Base-by-base conservation (phyloP, 768 basidiomycete genomes). In the Gloeophyllum trabeum region DNA sequence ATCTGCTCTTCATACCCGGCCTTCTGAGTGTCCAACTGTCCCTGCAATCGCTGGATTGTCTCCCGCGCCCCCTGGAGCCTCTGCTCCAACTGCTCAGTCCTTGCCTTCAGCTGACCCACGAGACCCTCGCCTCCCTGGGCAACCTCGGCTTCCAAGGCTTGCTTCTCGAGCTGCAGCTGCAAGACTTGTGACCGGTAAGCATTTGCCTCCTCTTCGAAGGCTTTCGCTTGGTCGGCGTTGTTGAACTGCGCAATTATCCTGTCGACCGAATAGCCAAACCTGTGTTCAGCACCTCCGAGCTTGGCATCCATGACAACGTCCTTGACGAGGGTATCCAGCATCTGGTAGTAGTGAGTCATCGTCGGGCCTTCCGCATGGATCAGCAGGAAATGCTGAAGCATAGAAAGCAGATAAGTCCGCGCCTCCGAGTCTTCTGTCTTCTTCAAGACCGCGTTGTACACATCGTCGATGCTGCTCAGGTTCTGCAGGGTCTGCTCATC, bases 281-380 rank as follows among this genome's bases (percentile, higher is more conserved):
- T 75, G 41, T 80, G 75, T 49, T 93, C 86, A 10, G 87, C 86
- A 13, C 87, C 86, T 10, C 73, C 76, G 39, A 87, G 69, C 55
- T 92, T 91, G 60, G 89, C 86, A 60, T 93, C 91, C 62, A 94
- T 75, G 4, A 98, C 91, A 45, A 98, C 76, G 55, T 92, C 84
- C 36, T 88, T 80, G 35, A 98, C 76, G 35, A 97, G 68, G 5
- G 83, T 80, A 57, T 97, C 90, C 48, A 99, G 70, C 26, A 99
- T 73, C 58, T 89, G 89, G 60, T 86, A 97, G 57, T 93, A 87
- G 48, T 90, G 85, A 34, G 80, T 78, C 61, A 89, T 75, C 21
- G 79, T 70, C 25, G 82, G 81, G 4, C 83, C 88, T 50, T 97
- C 89, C 51, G 89, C 86, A 42, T 84, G 76, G 49, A 98, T 86